Base-by-base conservation (phyloP, 805 yeast genomes). In the Pichia membranifaciens region DNA sequence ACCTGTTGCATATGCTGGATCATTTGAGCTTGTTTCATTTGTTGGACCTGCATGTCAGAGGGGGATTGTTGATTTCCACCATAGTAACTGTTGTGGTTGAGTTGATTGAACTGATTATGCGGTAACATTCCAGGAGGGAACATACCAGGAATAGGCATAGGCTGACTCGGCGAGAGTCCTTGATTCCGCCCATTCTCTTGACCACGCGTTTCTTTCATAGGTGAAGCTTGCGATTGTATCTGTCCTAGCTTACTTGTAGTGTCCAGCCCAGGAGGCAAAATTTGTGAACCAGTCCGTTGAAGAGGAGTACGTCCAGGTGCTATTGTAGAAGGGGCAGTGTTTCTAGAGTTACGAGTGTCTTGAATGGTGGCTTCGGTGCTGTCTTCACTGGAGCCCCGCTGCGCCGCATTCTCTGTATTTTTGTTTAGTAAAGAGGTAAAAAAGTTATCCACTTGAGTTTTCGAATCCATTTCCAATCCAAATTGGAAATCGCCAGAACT, bases 381-480 rank as follows among this genome's bases (percentile, higher is more conserved):
- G 15, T n/a, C 10, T 25, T 25, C 29, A 8, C 10, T 10, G 10
- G 10, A 25, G 10, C 10, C 10, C 10, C 10, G 29, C 10, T 10
- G 29, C 7, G 7, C 29, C 29, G 29, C 10, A 25, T 21, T 16
- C 8, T 15, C 4, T 4, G 35, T 1, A 18, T 20, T 39, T 44
- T 42, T 46, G 12, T 44, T 44, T 22, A 57, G 31, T 20, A 58
- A 45, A 12, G 54, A 48, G 35, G 45, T 54, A 32, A 60, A 58
- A 43, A 60, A 60, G 22, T 50, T 53, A 34, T 60, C 58, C n/a
- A 47, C 28, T 12, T 56, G 55, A 20, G 55, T 58, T 35, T 39
- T 55, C 4, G 52, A 40, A 10, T 54, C 51, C 1, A 50, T 6
- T 16, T 55, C 61, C 43, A 48, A 49, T 5, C 43, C 41, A 40